Evolutionary conservation across 495 filamentous ascomycete species (phyloP).

Genomic region (Lindgomyces ingoldianus): DNA sequence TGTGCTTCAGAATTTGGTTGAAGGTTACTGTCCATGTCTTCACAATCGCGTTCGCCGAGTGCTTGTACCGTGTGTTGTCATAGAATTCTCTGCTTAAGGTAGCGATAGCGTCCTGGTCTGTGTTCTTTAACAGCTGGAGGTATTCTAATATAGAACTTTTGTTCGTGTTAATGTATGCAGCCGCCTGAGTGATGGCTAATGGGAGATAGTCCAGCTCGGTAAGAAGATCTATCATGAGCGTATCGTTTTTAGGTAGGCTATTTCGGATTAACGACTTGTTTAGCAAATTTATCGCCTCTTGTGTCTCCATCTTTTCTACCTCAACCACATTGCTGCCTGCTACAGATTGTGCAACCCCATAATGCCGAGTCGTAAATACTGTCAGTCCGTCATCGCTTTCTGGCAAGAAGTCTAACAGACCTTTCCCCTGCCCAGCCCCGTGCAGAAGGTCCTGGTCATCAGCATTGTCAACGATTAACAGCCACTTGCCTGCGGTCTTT

Average conservation of each 20-base stretch:
- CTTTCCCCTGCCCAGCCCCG: constrained; percentile 16
- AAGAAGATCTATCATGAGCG: constrained; percentile 16
- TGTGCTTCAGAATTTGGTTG: constrained; percentile 23
- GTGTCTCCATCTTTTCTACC: constrained; percentile 25
- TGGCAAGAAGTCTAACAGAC: constrained; percentile 33
- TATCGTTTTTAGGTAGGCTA: constrained; percentile 24
- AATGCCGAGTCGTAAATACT: constrained; percentile 37
- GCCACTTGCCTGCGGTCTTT: constrained; percentile 23
- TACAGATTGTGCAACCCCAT: constrained; percentile 24
- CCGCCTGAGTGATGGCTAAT: constrained; percentile 40
- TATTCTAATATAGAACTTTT: constrained; percentile 31
- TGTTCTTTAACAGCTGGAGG: constrained; percentile 26
- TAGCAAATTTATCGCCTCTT: constrained; percentile 31
- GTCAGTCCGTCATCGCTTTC: constrained; percentile 31
- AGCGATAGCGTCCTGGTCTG: constrained; percentile 35
- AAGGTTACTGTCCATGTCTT: constrained; percentile 38
- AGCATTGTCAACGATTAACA: constrained; percentile 36
- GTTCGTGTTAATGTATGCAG: constrained; percentile 40
- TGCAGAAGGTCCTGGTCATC: constrained; percentile 35
- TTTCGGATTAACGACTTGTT: constrained; percentile 24
- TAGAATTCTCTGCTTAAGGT: constrained; percentile 38
- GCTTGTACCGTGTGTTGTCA: constrained; percentile 32
- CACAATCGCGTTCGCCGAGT: constrained; percentile 33
- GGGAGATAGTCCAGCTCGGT: constrained; percentile 35
- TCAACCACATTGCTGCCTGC: constrained; percentile 33